Conservation (phyloP, 768 basidiomycete species). For the Termitomyces sp. region DNA sequence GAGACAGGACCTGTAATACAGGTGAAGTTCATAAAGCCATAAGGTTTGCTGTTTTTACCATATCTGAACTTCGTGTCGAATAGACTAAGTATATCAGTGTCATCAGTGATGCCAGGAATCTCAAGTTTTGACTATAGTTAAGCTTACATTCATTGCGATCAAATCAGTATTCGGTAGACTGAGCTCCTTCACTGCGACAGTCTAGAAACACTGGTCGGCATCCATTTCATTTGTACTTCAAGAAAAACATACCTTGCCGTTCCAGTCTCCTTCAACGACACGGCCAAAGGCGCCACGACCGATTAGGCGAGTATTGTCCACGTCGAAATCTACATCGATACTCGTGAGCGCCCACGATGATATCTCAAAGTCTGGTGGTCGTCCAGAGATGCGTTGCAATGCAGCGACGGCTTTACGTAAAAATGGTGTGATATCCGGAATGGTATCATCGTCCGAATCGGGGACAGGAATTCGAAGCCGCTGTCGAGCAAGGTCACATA, state of each 20-base stretch:
- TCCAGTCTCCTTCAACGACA: constrained; percentile 25
- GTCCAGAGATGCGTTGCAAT: constrained; percentile 11
- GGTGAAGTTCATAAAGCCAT: background rate
- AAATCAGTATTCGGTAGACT: constrained; percentile 10
- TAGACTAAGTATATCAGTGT: constrained; percentile 28
- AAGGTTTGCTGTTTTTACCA: constrained; percentile 23
- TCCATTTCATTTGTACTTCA: background rate
- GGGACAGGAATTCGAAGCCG: constrained; percentile 1
- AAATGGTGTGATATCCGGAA: constrained; percentile 8
- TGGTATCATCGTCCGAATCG: background rate
- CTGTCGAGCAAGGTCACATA: background rate
- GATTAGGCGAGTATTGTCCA: constrained; percentile 13
- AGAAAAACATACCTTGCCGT: constrained; percentile 14
- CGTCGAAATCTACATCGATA: constrained; percentile 21
- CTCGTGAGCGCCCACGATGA: constrained; percentile 23
- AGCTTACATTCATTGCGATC: constrained; percentile 9
- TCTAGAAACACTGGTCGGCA: constrained; percentile 5
- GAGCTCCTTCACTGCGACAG: constrained; percentile 29
- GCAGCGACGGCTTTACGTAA: constrained; percentile 10
- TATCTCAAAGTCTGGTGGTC: constrained; percentile 14
- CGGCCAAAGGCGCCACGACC: constrained; percentile 25
- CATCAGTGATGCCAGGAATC: background rate
- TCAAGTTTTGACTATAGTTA: background rate
- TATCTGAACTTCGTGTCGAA: constrained; percentile 38
- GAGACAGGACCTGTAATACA: constrained; percentile 32